Conservation (phyloP, 2,329 filamentous ascomycete species). For the Cladorrhinum sp. region DNA sequence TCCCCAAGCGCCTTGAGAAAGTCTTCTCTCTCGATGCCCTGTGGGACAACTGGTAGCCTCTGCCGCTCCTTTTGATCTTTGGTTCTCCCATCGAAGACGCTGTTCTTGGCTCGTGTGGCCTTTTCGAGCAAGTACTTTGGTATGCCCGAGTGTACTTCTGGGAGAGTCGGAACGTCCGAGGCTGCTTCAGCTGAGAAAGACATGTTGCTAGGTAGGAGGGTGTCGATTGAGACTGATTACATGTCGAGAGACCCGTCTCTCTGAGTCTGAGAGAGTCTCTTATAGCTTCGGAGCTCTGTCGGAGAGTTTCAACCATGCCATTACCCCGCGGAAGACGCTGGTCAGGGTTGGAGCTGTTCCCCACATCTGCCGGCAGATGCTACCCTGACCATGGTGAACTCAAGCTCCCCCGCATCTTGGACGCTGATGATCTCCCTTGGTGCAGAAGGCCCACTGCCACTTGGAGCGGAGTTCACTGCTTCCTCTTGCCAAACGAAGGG, state of each 20-base stretch:
- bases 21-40: constrained; percentile 34
- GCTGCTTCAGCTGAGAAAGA: constrained; percentile 27
- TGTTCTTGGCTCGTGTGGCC: constrained; percentile 34
- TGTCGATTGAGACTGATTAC: too few species aligned
- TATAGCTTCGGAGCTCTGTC: neutral
- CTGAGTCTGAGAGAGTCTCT: too few species aligned
- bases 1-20: constrained; percentile 33
- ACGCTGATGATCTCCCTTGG: neutral
- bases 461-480: too few species aligned
- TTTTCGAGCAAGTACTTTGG: constrained; percentile 37
- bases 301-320: constrained; percentile 8
- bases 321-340: constrained; percentile 8
- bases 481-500: too few species aligned
- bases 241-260: too few species aligned
- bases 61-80: constrained; percentile 31
- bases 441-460: too few species aligned
- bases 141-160: constrained; percentile 40
- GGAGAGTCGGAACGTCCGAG: constrained; percentile 34
- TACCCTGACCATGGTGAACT: neutral
- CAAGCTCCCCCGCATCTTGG: too few species aligned
- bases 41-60: constrained; percentile 37
- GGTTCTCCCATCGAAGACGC: constrained; percentile 35
- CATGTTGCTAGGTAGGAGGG: too few species aligned
- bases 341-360: neutral
- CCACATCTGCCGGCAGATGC: constrained; percentile 19